A percentile compares a stretch with the other conserved stretches of the same genome.
Conservation (phyloP, 2,329 filamentous ascomycete genomes). For the Capronia coronata region DNA sequence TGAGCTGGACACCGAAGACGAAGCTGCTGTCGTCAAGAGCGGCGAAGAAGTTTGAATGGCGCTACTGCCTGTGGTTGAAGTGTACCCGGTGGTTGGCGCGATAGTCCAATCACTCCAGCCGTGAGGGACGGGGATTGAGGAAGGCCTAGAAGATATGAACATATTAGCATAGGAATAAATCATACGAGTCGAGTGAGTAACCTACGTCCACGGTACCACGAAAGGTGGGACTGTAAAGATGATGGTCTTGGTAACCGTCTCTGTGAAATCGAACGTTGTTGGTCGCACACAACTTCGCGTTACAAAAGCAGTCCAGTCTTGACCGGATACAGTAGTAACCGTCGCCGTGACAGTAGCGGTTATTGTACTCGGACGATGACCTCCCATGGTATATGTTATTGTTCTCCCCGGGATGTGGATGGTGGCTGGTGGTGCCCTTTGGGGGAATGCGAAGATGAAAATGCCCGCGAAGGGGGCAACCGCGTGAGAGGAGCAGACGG, state of each 20-base stretch:
- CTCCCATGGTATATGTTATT: not conserved
- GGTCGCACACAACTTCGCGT: constrained; percentile 4
- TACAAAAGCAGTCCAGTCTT: constrained; percentile 4
- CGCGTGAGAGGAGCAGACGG: not conserved
- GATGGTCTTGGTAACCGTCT: constrained; percentile 7
- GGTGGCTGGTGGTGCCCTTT: constrained; percentile 3
- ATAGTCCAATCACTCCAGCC: constrained; percentile 1
- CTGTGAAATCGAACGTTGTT: constrained; percentile 4
- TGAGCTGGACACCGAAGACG: not conserved
- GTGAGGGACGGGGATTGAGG: constrained; percentile 1
- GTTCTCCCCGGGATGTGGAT: constrained; percentile 1
- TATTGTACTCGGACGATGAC: not conserved
- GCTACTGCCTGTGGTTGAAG: not conserved
- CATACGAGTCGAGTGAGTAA: not conserved
- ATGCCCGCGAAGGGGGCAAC: constrained; percentile 1
- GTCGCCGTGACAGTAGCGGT: not conserved
- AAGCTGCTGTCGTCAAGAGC: not conserved
- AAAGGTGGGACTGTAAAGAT: constrained; percentile 5
- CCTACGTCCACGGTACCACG: not conserved
- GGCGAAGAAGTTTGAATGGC: not conserved
- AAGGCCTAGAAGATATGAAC: not conserved
- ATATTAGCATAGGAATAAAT: not conserved
- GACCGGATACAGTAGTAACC: constrained; percentile 1
- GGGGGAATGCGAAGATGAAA: constrained; percentile 7
- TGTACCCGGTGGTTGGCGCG: not conserved